Percentiles rank a stretch among this genome's conserved stretches.
Evolutionary conservation across 345 rosid species (phyloP).

Genomic region (Hirschfeldia incana): DNA sequence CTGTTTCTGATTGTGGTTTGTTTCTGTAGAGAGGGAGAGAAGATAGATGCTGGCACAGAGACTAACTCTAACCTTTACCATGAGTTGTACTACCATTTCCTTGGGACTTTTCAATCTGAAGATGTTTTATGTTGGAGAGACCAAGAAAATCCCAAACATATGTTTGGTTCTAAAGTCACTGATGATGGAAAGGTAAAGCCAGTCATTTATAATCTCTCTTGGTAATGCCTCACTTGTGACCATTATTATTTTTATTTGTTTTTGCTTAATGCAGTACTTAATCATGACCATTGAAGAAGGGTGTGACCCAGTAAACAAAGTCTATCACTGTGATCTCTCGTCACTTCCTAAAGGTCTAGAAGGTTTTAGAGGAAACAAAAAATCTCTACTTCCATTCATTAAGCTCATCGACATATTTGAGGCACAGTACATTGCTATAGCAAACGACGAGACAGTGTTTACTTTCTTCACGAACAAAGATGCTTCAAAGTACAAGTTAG

Average conservation of each 20-base stretch:
- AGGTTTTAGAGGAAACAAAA: constrained; percentile 54
- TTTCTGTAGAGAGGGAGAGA: constrained; percentile 67
- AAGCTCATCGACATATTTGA: constrained; percentile 77
- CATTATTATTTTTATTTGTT: no score
- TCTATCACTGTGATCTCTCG: constrained; percentile 72
- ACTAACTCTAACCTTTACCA: constrained; percentile 81
- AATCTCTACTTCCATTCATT: constrained; percentile 61
- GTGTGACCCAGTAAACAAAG: constrained; percentile 83
- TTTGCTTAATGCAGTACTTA: constrained; percentile 70
- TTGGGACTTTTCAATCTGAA: constrained; percentile 74
- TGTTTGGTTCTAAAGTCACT: constrained; percentile 57
- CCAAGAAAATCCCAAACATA: constrained; percentile 69
- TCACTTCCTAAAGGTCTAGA: constrained; percentile 63
- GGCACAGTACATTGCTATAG: constrained; percentile 59
- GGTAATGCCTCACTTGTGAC: no score
- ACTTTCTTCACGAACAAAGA: constrained; percentile 79
- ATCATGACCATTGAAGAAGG: constrained; percentile 55
- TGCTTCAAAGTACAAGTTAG: constrained; percentile 85
- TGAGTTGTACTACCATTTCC: constrained; percentile 75
- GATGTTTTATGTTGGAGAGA: constrained; percentile 95
- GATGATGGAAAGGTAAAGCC: constrained; percentile 80
- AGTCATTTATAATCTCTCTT: background rate
- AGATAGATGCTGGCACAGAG: constrained; percentile 91
- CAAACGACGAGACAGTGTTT: constrained; percentile 73
- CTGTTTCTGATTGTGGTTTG: constrained; percentile 5